These are phyloP conservation scores for Fusarium bactridioides DNA, from an alignment of 2,329 filamentous ascomycete genomes.

Conservation along the genomic window DNA sequence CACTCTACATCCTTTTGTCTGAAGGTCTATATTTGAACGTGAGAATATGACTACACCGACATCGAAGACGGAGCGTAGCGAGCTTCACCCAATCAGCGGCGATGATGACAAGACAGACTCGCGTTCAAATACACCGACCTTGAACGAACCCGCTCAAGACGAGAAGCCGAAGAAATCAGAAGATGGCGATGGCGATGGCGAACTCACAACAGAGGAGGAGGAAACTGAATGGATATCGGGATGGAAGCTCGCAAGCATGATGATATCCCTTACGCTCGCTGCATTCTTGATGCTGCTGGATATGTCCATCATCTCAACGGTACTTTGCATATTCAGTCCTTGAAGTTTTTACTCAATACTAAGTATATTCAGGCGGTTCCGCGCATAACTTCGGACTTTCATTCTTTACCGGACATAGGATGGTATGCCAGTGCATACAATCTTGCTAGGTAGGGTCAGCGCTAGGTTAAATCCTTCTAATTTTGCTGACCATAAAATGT, in stretches of 20 bases:
- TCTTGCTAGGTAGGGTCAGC: constrained; percentile 50
- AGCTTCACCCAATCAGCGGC: not conserved
- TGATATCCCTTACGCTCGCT: constrained; percentile 51
- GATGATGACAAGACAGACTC: constrained; percentile 11
- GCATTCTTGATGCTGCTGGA: constrained; percentile 60
- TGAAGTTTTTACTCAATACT: not conserved
- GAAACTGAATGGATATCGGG: constrained; percentile 33
- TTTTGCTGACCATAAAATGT: constrained; percentile 23
- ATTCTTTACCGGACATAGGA: constrained; percentile 60
- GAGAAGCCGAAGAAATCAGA: constrained; percentile 3
- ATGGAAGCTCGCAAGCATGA: constrained; percentile 47
- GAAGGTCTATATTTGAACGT: not conserved
- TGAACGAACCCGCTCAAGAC: constrained; percentile 24
- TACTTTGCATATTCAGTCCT: constrained; percentile 30
- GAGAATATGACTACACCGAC: constrained; percentile 2
- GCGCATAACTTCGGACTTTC: constrained; percentile 58
- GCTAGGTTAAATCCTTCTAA: constrained; percentile 27
- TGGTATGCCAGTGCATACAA: constrained; percentile 64
- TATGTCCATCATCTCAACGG: constrained; percentile 62
- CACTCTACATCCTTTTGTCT: not conserved
- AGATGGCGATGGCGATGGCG: constrained; percentile 1
- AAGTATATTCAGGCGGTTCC: constrained; percentile 52
- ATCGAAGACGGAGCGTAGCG: not conserved
- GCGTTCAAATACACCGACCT: constrained; percentile 26
- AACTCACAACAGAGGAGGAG: constrained; percentile 9